Evolutionary conservation across 179 eudicot genomes (phyloP).

Genomic region (Heliamphora pulchella): DNA sequence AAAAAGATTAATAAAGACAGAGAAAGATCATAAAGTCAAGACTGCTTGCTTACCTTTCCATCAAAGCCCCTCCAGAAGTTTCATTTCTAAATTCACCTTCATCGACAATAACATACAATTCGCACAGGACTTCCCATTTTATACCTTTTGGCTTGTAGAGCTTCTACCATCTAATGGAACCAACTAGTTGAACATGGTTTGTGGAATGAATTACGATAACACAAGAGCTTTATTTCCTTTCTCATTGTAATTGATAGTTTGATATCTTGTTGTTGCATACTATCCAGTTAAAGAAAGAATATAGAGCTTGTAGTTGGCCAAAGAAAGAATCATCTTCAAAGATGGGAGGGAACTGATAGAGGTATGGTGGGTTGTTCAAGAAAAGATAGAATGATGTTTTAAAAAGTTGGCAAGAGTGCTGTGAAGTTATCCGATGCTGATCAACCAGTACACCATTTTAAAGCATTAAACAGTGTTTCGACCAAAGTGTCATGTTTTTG

Average conservation of each 20-base stretch:
- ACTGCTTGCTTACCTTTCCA: constrained; percentile 24
- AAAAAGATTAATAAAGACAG: constrained; percentile 29
- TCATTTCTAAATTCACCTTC: constrained; percentile 21
- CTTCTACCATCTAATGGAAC: constrained; percentile 18
- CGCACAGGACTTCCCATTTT: constrained; percentile 13
- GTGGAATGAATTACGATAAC: constrained; percentile 22
- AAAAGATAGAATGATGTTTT: constrained; percentile 52
- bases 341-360: constrained; percentile 48
- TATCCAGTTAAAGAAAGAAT: constrained; percentile 83
- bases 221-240: constrained; percentile 17
- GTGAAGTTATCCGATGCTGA: constrained; percentile 56
- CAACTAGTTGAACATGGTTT: constrained; percentile 23
- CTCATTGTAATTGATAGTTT: constrained; percentile 28
- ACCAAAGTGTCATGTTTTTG: constrained; percentile 45
- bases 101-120: constrained; percentile 13
- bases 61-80: constrained; percentile 29
- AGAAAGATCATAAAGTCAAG: constrained; percentile 34
- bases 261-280: constrained; percentile 51
- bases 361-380: constrained; percentile 45
- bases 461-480: constrained; percentile 42
- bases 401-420: constrained; percentile 51
- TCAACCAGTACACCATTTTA: constrained; percentile 41
- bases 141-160: constrained; percentile 12
- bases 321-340: constrained; percentile 58
- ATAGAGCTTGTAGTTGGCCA: constrained; percentile 77